Evolutionary conservation across 1,284 basidiomycete species (phyloP), one percentile per base, ranked within the genome.

Genomic region (Puccinia sorghi): DNA sequence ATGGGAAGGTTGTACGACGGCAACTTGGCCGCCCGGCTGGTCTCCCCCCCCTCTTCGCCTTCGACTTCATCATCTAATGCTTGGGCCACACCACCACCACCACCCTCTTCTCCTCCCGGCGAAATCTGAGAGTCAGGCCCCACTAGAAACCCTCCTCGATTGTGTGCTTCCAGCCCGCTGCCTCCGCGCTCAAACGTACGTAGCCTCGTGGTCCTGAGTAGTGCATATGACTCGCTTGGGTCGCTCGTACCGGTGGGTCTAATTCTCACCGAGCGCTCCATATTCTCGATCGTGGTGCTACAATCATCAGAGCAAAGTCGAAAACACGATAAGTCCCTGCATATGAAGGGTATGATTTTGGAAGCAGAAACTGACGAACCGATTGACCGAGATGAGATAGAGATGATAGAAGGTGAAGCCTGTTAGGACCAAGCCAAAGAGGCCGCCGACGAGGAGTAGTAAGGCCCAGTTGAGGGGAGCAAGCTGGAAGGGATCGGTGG

Each of bases 211-310:
- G 73, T 52, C 25, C 73, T 39, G 37, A 77, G 54, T 46, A 77
- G 52, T 22, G 74, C 74, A 70, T 77, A 77, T 12, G 74, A 77
- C 25, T 54, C 67, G 13, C 32, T 39, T 25, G 50, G 54, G 20
- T 77, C 64, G 15, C 46, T 43, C 32, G 66, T 56, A n/a, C 52
- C 32, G 12, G 67, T 78, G 22, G 76, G 76, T 22, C 76, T 41
- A 3, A 78, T 69, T 22, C 76, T 54, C 11, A 71, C 37, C 54
- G 80, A 80, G 8, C 84, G 83, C 72, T 85, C 85, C 83, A 85
- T 84, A 12, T 82, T 83, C 80, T 85, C 85, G 72, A 85, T 83
- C 22, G 85, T 85, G 5, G 85, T 84, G 15, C 83, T 82, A 48
- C 15, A 9, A 8, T 50, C 6, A 48, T 17, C 56, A n/a, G 3